Percentiles rank a stretch among this genome's conserved stretches.
Evolutionary conservation across 2,329 filamentous ascomycete species (phyloP).

Genomic region (Nakataea oryzae): DNA sequence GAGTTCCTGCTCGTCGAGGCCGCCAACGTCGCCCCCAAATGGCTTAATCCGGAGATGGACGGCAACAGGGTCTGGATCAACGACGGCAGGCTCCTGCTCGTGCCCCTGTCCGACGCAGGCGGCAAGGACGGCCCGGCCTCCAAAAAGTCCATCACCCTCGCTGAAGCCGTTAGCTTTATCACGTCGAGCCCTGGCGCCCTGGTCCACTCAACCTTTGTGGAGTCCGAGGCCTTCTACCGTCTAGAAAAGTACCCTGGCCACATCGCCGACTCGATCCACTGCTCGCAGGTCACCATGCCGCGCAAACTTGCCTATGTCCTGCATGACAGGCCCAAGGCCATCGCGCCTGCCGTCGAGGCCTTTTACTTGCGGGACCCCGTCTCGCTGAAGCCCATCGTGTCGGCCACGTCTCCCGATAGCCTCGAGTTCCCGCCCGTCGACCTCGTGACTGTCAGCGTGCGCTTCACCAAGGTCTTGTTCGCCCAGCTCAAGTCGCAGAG

Average conservation of each 20-base stretch:
- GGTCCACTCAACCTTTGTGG: conserved; percentile 62
- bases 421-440: conserved; percentile 67
- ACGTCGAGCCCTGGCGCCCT: conserved; percentile 43
- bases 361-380: conserved; percentile 88
- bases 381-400: conserved; percentile 57
- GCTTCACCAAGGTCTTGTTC: conserved; percentile 81
- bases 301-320: conserved; percentile 74
- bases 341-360: conserved; percentile 76
- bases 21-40: conserved; percentile 74
- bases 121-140: conserved; percentile 8
- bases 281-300: conserved; percentile 63
- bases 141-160: conserved; percentile 43
- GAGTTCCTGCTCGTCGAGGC: conserved; percentile 94
- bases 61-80: conserved; percentile 86
- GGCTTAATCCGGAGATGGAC: conserved; percentile 87
- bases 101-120: conserved; percentile 34
- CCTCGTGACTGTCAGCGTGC: conserved; percentile 66
- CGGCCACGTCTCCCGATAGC: conserved; percentile 27
- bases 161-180: conserved; percentile 55
- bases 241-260: conserved; percentile 73
- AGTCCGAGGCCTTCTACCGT: conserved; percentile 85
- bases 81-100: conserved; percentile 61
- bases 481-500: conserved; percentile 83
- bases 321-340: conserved; percentile 61
- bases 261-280: conserved; percentile 66